Evolutionary conservation across 2,329 filamentous ascomycete species (phyloP).

Genomic region (Curvularia sp.): DNA sequence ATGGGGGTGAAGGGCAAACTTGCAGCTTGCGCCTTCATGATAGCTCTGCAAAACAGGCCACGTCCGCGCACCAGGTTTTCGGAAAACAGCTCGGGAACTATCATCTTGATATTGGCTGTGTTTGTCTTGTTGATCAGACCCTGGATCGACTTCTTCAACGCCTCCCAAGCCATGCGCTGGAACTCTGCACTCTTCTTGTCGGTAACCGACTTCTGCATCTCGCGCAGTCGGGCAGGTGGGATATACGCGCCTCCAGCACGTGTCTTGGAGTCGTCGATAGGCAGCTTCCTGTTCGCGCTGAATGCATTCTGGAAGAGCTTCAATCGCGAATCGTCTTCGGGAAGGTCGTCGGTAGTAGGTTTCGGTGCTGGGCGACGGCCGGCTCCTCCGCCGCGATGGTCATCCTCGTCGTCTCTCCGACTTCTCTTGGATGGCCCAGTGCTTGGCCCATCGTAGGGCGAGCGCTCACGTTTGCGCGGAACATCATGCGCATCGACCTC

Average conservation of each 20-base stretch:
- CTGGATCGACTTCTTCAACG: conserved; percentile 98
- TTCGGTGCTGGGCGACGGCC: conserved; percentile 59
- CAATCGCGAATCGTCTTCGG: conserved; percentile 46
- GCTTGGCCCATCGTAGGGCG: conserved; percentile 49
- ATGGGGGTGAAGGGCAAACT: conserved; percentile 96
- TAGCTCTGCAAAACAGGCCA: conserved; percentile 90
- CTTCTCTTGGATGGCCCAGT: conserved; percentile 49
- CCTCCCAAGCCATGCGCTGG: conserved; percentile 99
- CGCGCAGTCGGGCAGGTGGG: conserved; percentile 86
- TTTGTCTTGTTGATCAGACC: conserved; percentile 99
- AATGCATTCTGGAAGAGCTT: conserved; percentile 50
- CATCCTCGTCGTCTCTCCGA: conserved; percentile 49
- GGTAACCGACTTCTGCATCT: conserved; percentile 94
- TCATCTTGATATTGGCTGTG: conserved; percentile 95
- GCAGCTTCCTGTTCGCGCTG: conserved; percentile 74
- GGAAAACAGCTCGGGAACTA: conserved; percentile 92
- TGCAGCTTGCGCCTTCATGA: conserved; percentile 98
- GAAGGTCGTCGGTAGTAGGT: conserved; percentile 26
- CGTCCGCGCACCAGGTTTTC: conserved; percentile 93
- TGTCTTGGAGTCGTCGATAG: conserved; percentile 85
- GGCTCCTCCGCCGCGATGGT: conserved; percentile 71
- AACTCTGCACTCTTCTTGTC: conserved; percentile 97
- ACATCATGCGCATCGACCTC: conserved; percentile 55
- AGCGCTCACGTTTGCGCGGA: conserved; percentile 63
- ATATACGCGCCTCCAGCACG: conserved; percentile 97